Conservation (phyloP, 768 basidiomycete genomes). For the Phylloporus rhodoxanthus region DNA sequence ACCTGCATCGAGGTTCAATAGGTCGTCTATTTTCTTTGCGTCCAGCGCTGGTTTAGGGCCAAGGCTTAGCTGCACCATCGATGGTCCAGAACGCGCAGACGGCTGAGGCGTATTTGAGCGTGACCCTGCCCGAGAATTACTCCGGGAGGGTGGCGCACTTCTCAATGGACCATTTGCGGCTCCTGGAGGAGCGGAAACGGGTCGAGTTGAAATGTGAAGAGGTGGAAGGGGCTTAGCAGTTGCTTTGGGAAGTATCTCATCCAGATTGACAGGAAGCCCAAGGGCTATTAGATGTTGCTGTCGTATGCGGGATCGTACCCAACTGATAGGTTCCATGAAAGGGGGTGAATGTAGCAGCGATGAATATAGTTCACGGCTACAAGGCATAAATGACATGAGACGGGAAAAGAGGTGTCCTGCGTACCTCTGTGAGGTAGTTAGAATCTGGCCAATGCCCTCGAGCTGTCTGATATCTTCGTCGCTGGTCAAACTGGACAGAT, state of each 20-base stretch:
- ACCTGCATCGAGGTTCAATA: conserved; percentile 70
- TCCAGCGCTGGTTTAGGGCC: conserved; percentile 78
- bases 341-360: conserved; percentile 66
- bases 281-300: conserved; percentile 86
- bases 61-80: conserved; percentile 43
- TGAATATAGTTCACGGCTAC: conserved; percentile 75
- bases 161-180: conserved; percentile 36
- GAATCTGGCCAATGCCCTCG: conserved; percentile 74
- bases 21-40: conserved; percentile 51
- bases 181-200: conserved; percentile 74
- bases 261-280: conserved; percentile 91
- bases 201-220: conserved; percentile 77
- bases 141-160: conserved; percentile 31
- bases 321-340: conserved; percentile 80
- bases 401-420: conserved; percentile 8
- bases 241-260: conserved; percentile 76
- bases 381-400: conserved; percentile 19
- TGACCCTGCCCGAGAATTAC: conserved; percentile 49
- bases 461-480: conserved; percentile 73
- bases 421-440: conserved; percentile 73
- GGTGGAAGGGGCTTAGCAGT: conserved; percentile 66
- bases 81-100: conserved; percentile 28
- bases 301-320: conserved; percentile 88
- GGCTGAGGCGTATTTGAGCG: conserved; percentile 42
- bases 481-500: conserved; percentile 49